Evolutionary conservation across 495 filamentous ascomycete species (phyloP), one percentile per base, ranked within the genome.

Genomic region (Hyphodiscus hymeniophilus): DNA sequence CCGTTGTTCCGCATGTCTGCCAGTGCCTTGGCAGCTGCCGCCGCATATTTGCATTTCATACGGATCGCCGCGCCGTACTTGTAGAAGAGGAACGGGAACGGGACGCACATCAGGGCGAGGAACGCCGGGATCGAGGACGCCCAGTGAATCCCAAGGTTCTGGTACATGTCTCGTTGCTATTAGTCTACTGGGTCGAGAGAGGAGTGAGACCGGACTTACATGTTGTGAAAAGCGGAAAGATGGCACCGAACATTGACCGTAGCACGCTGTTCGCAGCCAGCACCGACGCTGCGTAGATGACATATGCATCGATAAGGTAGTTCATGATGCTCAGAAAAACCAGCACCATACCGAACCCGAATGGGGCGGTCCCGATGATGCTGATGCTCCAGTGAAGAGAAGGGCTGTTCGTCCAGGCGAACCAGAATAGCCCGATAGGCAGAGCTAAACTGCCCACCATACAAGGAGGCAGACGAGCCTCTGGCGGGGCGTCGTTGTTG

Each of bases 221-320:
- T 2, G 42, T 84, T 0, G 80, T 76, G 62, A 88, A 89, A 4
- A 88, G 66, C 0, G 78, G 78, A 31, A 80, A 67, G 3, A 69
- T 65, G 1, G 81, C 79, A 5, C 79, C 84, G 34, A 79, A 71
- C 15, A 80, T 67, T 35, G 72, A 76, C 1, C 84, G 67, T 20
- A 72, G 57, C 33, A 80, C 77, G 0, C 70, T 71, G 2, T 75
- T 76, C 0, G 80, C 79, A 1, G 87, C 87, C 13, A 94, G 67
- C 1, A 87, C 86, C 0, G 81, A 85, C 1, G 87, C 87, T 5
- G 87, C 86, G 55, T 83, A 92, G 48, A 90, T 84, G 38, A 66
- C 89, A 80, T 20, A 80, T 17, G 68, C 62, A 54, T 78, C 74
- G 13, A 72, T 68, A 11, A 80, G 62, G 47, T 80, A 80, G 50